These are phyloP conservation scores for Colletotrichum sp. DNA, from an alignment of 2,329 filamentous ascomycete genomes.

Conservation along the genomic window DNA sequence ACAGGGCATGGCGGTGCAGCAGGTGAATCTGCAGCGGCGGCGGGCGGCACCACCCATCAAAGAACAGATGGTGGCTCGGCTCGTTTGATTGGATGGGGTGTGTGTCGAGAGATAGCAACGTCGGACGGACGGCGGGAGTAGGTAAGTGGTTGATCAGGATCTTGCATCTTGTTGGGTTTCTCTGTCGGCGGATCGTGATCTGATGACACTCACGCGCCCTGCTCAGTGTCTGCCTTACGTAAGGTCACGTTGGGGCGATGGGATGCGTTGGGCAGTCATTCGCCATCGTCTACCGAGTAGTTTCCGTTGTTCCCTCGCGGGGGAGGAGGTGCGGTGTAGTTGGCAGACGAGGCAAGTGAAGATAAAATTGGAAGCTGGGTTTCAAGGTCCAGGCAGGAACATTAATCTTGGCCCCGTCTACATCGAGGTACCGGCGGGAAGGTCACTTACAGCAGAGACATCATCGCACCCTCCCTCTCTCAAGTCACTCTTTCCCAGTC, in stretches of 20 bases:
- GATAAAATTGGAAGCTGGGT: neutral
- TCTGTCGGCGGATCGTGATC: neutral
- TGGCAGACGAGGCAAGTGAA: neutral
- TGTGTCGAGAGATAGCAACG: neutral
- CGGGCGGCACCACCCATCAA: neutral
- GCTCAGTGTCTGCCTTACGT: neutral
- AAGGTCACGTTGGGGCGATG: neutral
- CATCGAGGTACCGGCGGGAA: neutral
- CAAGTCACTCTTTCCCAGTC: neutral
- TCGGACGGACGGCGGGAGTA: neutral
- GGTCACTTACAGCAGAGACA: neutral
- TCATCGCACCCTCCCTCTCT: neutral
- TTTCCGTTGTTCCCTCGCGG: neutral
- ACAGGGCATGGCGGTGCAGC: neutral
- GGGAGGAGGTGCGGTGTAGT: neutral
- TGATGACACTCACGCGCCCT: neutral
- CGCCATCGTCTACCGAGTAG: neutral
- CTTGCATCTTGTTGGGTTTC: neutral
- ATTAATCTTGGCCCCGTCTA: neutral
- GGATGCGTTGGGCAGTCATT: neutral
- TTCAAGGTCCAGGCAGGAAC: neutral
- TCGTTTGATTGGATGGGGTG: neutral
- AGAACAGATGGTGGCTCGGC: neutral
- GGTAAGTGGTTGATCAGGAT: neutral
- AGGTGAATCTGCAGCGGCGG: neutral